Percentiles rank a stretch among this genome's conserved stretches.
Conservation (phyloP, 345 rosid species). For the Syzygium oleosum region DNA sequence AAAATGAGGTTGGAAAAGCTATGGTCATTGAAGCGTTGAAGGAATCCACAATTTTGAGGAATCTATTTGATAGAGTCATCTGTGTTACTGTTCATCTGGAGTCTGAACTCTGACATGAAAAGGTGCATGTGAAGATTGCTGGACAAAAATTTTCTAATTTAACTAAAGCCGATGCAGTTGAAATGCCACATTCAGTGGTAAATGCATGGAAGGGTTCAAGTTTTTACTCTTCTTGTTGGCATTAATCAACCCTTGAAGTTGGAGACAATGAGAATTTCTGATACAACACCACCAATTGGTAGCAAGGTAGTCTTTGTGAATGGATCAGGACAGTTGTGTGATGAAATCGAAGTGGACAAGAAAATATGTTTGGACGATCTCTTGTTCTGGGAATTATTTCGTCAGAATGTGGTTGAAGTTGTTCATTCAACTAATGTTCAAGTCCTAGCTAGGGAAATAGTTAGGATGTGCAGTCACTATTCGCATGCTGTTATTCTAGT, state of each 20-base stretch:
- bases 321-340: not conserved
- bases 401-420: not conserved
- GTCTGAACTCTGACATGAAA: not conserved
- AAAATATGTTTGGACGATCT: not conserved
- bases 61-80: not conserved
- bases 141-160: not conserved
- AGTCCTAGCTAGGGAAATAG: not conserved
- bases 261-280: not conserved
- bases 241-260: not conserved
- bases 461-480: not conserved
- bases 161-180: not conserved
- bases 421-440: not conserved
- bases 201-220: not conserved
- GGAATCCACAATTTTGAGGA: not conserved
- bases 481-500: not conserved
- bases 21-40: not conserved
- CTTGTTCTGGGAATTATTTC: constrained; percentile 1
- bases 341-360: not conserved
- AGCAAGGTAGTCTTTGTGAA: not conserved
- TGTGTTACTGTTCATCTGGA: not conserved
- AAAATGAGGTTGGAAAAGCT: not conserved
- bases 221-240: not conserved
- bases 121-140: not conserved
- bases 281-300: not conserved
- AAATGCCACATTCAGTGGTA: not conserved